Evolutionary conservation across 495 filamentous ascomycete genomes (phyloP).

Genomic region (Penicillium longicatenatum): DNA sequence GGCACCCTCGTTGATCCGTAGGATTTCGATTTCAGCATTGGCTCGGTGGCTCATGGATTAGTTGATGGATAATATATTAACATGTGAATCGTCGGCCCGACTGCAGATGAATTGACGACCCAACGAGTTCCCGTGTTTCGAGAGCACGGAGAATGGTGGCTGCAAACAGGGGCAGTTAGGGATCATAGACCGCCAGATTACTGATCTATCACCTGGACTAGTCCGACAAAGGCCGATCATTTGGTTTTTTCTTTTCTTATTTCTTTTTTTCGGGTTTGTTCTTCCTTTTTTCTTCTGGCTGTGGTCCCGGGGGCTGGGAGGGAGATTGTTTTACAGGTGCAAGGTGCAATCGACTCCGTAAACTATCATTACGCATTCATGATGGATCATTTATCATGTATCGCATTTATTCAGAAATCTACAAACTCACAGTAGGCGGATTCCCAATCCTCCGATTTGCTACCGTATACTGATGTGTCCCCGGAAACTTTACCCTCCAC

Average conservation of each 20-base stretch:
- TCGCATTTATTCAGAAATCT: too few relatives aligned
- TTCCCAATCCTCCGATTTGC: slow-evolving; percentile 29
- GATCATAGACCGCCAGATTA: too few relatives aligned
- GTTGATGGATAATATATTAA: too few relatives aligned
- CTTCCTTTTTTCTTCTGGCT: too few relatives aligned
- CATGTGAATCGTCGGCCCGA: slow-evolving; percentile 26
- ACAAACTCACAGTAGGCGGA: not conserved
- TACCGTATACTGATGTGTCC: not conserved
- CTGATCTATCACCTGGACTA: slow-evolving; percentile 21
- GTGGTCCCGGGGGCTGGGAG: not conserved
- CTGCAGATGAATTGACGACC: slow-evolving; percentile 14
- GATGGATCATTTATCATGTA: too few relatives aligned
- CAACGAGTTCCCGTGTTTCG: slow-evolving; percentile 14
- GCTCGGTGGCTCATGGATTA: too few relatives aligned
- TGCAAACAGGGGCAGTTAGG: not conserved
- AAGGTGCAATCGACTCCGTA: too few relatives aligned
- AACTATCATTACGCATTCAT: too few relatives aligned
- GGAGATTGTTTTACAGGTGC: too few relatives aligned
- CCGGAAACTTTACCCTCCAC: not conserved
- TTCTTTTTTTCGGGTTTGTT: too few relatives aligned
- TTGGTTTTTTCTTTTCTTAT: slow-evolving; percentile 9
- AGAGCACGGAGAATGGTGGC: slow-evolving; percentile 13
- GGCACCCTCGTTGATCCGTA: not conserved
- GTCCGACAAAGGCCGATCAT: slow-evolving; percentile 3
- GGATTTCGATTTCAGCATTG: not conserved